Base-by-base conservation (phyloP, 768 basidiomycete genomes). In the Pholiota molesta region DNA sequence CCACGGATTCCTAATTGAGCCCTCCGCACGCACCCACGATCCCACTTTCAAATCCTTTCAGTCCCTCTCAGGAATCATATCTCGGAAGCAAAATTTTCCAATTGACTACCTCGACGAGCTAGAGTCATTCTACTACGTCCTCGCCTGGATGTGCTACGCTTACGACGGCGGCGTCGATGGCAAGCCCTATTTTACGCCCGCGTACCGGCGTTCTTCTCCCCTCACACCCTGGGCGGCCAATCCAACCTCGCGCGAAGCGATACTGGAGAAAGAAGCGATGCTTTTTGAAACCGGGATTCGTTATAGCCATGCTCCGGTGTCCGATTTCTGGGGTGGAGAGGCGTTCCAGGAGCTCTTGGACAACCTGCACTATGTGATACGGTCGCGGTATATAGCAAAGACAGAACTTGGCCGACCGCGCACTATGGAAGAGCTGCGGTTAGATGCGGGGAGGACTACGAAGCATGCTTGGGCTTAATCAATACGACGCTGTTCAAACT, bases 21-120 rank as follows among this genome's bases (percentile, higher is more conserved):
- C 35, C 7, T 44, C 23, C 1, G 5, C 51, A 5, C 37, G 47
- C 29, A 14, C 47, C 17, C n/a, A 23, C 29, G 60, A 61, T 26
- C 19, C 55, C 19, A 39, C 42, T 5, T 62, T 62, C 19, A 31
- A 55, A 33, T 65, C 61, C 1, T 23, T 60, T 13, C 33, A 40
- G 17, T n/a, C 47, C n/a, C 53, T 62, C 29, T 39, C 61, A 2
- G 9, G 16, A 7, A 19, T 47, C 8, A 23, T 62, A 16, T 10
- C 29, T 6, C 47, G 57, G 10, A 55, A 29, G 29, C 35, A 23
- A 2, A 39, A n/a, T 53, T 33, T 45, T 23, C 39, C 52, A 35
- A 16, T 61, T 11, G 64, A 65, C 26, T 65, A 65, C 16, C 47
- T 62, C 45, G 64, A 65, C 39, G 64, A 65, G 33, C 47, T 65